Evolutionary conservation across 495 filamentous ascomycete genomes (phyloP), one percentile per base, ranked within the genome.

Genomic region (Aspergillus conjunctus): DNA sequence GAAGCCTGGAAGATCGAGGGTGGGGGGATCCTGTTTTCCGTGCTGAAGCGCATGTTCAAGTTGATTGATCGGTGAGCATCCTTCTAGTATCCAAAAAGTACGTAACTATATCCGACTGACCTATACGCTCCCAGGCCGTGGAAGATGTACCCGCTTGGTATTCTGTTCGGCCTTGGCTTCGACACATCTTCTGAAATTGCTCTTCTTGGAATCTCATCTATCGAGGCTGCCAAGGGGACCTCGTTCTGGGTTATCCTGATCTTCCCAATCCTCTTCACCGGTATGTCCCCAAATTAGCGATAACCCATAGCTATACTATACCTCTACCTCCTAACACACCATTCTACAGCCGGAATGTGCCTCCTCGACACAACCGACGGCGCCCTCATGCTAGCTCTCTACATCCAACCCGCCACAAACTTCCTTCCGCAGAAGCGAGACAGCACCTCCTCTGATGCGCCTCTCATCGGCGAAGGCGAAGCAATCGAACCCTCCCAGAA

Each of bases 141-240:
- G 94, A 98, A 98, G 73, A 98, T 97, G 93, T 81, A 96, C 70
- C 91, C 92, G 6, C 76, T 98, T 4, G 93, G 93, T 5, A 79
- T 96, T 4, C 70, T 97, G 20, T 98, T 98, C 73, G 94, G 94
- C 15, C 79, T 97, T 10, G 94, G 94, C 1, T 98, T 98, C 71
- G 94, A 98, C 73, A 97, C 94, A 0, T 95, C 91, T 34, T 93
- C 89, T 17, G 94, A 98, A 72, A 90, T 98, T 67, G 94, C 94
- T 0, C 78, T 98, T 3, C 74, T 98, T 5, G 93, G 94, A 1
- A 96, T 97, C 60, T 89, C 92, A 1, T 90, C 88, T 21, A 85
- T 98, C 4, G 86, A 96, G 69, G 92, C 87, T 1, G 86, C 89
- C 3, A 82, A 88, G 67, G 93, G 93, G 18, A 97, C 91, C 15